Base-by-base conservation (phyloP, 768 basidiomycete species). In the Wakefieldia striispora region DNA sequence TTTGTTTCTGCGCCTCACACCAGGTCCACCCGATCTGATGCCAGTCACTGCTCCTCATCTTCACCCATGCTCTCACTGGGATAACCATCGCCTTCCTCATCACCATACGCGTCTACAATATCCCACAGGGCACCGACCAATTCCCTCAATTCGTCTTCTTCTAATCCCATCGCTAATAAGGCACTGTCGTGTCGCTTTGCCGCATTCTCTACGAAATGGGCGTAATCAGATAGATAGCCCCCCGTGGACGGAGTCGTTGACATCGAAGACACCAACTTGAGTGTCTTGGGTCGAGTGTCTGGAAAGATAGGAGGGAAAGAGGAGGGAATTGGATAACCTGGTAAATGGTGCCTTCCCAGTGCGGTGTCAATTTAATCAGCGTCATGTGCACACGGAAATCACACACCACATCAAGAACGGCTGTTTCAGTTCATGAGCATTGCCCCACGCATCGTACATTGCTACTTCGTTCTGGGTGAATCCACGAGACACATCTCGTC, bases 401-500 rank as follows among this genome's bases (percentile, higher is more conserved):
- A 48, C 67, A 38, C 58, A 81, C 81, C 71, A 73, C 44, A 64
- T 56, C 34, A 73, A 51, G 46, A 71, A 56, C 16, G 68, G 57
- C 45, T 66, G 61, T 34, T 60, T 59, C 31, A 72, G 44, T 42
- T 57, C 54, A 50, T 65, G 52, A n/a, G 61, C 50, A 23, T 56
- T 57, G 29, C 58, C 61, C 77, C 76, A 76, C 13, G 63, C 63
- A 19, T 75, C 63, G 55, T 78, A 81, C 3, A 61, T 56, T 14
- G 53, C 53, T 17, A 72, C 56, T 16, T 69, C 66, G 6, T 62
- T 49, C 21, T 66, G 54, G 8, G 77, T 70, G 56, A 88, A 75
- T 3, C 86, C 87, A 54, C 88, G 75, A 3, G 80, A 77, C 40
- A 88, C 78, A 47, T 83, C 78, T 31, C 75, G 57, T 33, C 77